Percentiles rank a stretch among this genome's conserved stretches.
Evolutionary conservation across 345 rosid genomes (phyloP).

Genomic region (Syzygium aromaticum): DNA sequence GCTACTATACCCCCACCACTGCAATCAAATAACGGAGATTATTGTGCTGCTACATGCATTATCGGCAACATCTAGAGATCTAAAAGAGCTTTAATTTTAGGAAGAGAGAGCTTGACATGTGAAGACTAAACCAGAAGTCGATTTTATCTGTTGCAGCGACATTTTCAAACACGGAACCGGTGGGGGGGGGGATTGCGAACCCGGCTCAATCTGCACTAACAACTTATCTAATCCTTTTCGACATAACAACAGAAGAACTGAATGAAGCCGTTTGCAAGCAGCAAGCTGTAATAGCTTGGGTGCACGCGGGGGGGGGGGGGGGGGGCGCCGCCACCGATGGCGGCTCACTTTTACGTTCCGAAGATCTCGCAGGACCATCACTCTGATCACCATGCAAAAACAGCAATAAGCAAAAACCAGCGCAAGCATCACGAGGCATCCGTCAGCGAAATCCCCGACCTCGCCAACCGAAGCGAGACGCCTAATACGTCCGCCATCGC

Average conservation of each 20-base stretch:
- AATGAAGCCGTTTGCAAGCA: not conserved
- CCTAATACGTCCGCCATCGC: not conserved
- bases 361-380: not conserved
- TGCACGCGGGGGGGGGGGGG: no score
- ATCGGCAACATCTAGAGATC: not conserved
- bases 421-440: not conserved
- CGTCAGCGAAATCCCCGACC: not conserved
- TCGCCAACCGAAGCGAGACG: not conserved
- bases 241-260: not conserved
- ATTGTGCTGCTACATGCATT: not conserved
- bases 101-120: not conserved
- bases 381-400: not conserved
- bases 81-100: not conserved
- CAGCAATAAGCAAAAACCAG: not conserved
- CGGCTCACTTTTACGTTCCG: not conserved
- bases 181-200: not conserved
- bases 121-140: not conserved
- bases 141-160: not conserved
- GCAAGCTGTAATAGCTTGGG: not conserved
- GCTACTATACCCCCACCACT: constrained; percentile 54
- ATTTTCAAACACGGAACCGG: not conserved
- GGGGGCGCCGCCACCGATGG: not conserved
- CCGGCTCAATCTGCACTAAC: not conserved
- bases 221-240: not conserved
- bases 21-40: constrained; percentile 2